Evolutionary conservation across 2,329 filamentous ascomycete species (phyloP), one percentile per base, ranked within the genome.

Genomic region (Pseudogymnoascus sp.): DNA sequence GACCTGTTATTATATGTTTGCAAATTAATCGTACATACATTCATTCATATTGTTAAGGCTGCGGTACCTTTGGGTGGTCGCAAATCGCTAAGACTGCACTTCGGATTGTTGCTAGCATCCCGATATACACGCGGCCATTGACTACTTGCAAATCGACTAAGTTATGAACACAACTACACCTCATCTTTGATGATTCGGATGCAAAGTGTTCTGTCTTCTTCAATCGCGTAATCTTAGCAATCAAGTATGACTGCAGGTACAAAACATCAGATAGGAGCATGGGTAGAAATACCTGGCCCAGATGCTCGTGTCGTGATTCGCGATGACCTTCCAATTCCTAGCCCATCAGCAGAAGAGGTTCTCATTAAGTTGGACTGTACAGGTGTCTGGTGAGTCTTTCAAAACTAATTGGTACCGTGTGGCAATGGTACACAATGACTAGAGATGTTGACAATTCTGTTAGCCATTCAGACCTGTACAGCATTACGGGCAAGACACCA

Each of bases 241-340:
- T 16, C 36, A 19, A 39, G 36, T 19, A 39, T 39, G 36, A 16
- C 36, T 19, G n/a, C 16, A 39, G 6, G 14, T 8, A 39, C 36
- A 39, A n/a, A 39, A 39, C 52, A 58, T 19, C 58, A 60, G 58
- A 38, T 38, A 23, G 58, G 58, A 19, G 58, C 58, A 25, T 60
- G 58, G 58, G 58, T 60, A 9, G 58, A 60, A 38, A 60, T 19
- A 3, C 58, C 58, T 19, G 58, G 58, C 5, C 58, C 58, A 16
- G 30, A 39, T 36, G 33, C 58, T 7, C 28, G 30, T 19, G 39
- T 60, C 9, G 14, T 23, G 7, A n/a, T 60, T 60, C 23, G 28
- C 4, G 39, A 60, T 23, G 58, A 60, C 39, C 58, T 60, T 60
- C 30, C 58, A 38, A 19, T 60, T 25, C 58, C 58, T 12, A 22